Evolutionary conservation across 305 asterid genomes (phyloP).

Genomic region (Fraxinus velutina): DNA sequence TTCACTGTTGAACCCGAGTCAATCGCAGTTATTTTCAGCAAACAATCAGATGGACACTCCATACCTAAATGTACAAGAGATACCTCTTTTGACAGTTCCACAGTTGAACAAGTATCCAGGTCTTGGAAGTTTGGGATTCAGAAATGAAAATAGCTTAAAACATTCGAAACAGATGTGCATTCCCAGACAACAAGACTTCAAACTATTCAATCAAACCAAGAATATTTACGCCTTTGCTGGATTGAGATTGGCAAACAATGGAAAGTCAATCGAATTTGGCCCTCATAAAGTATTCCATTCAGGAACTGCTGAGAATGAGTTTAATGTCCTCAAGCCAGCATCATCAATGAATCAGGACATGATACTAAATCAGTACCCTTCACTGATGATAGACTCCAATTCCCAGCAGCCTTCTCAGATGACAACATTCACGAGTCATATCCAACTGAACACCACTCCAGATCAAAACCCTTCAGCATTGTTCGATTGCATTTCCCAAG

Average conservation of each 20-base stretch:
- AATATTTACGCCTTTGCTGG: constrained; percentile 34
- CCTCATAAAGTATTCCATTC: background rate
- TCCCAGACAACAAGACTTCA: constrained; percentile 26
- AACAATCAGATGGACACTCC: background rate
- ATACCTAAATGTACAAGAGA: background rate
- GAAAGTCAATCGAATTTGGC: constrained; percentile 41
- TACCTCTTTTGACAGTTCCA: background rate
- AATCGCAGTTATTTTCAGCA: background rate
- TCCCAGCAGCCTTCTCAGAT: background rate
- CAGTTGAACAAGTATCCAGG: constrained; percentile 15
- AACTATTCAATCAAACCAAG: constrained; percentile 32
- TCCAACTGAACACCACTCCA: background rate
- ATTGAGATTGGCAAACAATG: constrained; percentile 37
- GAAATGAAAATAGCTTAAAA: constrained; percentile 7
- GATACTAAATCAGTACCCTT: constrained; percentile 4
- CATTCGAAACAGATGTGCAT: constrained; percentile 12
- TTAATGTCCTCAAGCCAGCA: background rate
- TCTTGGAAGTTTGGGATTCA: constrained; percentile 9
- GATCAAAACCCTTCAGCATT: background rate
- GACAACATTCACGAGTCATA: background rate
- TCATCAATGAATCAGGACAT: constrained; percentile 5
- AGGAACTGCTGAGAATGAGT: background rate
- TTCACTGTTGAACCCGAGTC: background rate
- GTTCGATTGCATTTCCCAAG: background rate
- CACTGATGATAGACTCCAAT: background rate